Conservation (phyloP, 2,329 filamentous ascomycete species). For the Cladophialophora bantiana region DNA sequence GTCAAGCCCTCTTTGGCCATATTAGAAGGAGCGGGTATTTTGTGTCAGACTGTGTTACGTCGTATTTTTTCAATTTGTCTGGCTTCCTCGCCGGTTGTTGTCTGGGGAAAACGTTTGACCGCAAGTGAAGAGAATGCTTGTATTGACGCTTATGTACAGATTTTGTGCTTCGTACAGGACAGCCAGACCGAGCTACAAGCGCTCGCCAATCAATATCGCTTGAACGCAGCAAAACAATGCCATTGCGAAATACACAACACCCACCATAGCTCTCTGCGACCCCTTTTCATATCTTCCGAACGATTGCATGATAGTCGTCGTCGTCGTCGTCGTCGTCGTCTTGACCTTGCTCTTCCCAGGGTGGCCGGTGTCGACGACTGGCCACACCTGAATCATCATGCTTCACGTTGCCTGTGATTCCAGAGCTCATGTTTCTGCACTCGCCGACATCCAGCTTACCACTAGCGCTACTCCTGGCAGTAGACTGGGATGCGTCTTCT, state of each 20-base stretch:
- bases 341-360: conserved; percentile 21
- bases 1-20: no score
- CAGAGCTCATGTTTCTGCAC: neutral
- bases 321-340: conserved; percentile 24
- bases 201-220: conserved; percentile 20
- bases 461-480: conserved; percentile 11
- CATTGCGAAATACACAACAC: neutral
- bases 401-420: neutral
- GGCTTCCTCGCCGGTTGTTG: no score
- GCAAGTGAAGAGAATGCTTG: neutral
- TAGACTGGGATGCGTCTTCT: conserved; percentile 13
- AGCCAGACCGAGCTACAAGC: neutral
- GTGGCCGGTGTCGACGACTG: conserved; percentile 27
- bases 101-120: no score
- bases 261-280: neutral
- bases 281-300: conserved; percentile 31
- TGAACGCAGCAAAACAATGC: conserved; percentile 33
- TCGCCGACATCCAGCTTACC: neutral
- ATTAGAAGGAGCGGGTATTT: no score
- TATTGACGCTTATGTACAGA: neutral
- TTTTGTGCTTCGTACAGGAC: neutral
- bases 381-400: conserved; percentile 16
- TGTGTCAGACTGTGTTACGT: no score
- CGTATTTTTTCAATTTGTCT: no score
- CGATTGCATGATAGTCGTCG: conserved; percentile 36